Evolutionary conservation across 1,139 yeast genomes (phyloP).

Genomic region (Yamadazyma friedrichii): DNA sequence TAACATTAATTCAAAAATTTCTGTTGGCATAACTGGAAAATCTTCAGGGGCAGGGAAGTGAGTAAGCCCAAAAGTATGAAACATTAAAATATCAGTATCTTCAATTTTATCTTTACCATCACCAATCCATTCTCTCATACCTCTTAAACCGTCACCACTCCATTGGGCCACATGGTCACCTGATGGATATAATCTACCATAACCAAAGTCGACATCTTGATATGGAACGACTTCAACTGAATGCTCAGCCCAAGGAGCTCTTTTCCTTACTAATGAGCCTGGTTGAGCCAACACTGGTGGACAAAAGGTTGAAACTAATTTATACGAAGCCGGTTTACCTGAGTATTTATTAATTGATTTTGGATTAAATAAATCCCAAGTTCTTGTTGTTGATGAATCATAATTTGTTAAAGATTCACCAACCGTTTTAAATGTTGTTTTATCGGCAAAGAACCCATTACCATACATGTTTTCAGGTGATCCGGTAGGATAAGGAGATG

Average conservation of each 20-base stretch:
- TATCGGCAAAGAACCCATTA: conserved; percentile 65
- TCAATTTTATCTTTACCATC: conserved; percentile 62
- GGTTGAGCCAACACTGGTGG: conserved; percentile 72
- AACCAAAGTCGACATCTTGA: conserved; percentile 48
- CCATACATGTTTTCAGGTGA: conserved; percentile 71
- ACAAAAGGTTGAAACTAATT: conserved; percentile 74
- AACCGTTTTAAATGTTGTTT: conserved; percentile 64
- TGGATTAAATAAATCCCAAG: conserved; percentile 82
- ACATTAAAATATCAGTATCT: conserved; percentile 67
- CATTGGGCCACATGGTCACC: conserved; percentile 80
- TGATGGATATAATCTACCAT: conserved; percentile 70
- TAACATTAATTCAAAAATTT: conserved; percentile 68
- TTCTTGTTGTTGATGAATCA: conserved; percentile 60
- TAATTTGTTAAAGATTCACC: conserved; percentile 64
- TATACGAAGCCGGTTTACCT: conserved; percentile 72
- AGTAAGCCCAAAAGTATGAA: conserved; percentile 81
- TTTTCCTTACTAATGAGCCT: conserved; percentile 72
- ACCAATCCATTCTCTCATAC: conserved; percentile 73
- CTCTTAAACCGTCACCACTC: conserved; percentile 70
- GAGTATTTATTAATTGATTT: conserved; percentile 63
- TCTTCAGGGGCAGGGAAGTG: conserved; percentile 90
- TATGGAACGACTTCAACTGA: conserved; percentile 70
- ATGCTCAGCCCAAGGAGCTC: conserved; percentile 79
- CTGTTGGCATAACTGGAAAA: conserved; percentile 88
- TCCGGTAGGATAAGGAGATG: conserved; percentile 61